These are phyloP conservation scores for Zangia roseola DNA, from an alignment of 768 basidiomycete genomes.

Conservation along the genomic window DNA sequence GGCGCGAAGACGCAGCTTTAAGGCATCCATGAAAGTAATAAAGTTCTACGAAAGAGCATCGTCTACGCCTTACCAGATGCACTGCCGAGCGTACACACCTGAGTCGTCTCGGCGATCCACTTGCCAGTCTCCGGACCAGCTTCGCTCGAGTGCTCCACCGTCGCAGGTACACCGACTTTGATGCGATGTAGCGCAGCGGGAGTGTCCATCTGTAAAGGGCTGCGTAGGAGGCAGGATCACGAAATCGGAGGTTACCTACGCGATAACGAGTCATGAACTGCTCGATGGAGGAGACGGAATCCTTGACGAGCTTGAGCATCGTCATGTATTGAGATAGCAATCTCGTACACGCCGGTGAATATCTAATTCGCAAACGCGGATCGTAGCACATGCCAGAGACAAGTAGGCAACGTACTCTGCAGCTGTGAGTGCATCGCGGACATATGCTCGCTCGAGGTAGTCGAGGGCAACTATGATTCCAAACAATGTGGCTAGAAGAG, in stretches of 20 bases:
- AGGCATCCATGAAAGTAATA: conserved; percentile 98
- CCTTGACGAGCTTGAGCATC: conserved; percentile 92
- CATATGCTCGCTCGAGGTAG: conserved; percentile 93
- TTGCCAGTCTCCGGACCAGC: conserved; percentile 92
- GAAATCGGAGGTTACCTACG: conserved; percentile 40
- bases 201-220: conserved; percentile 72
- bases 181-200: conserved; percentile 90
- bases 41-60: conserved; percentile 62
- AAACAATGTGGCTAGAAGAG: conserved; percentile 85
- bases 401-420: conserved; percentile 66
- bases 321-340: conserved; percentile 98
- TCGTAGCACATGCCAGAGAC: conserved; percentile 7
- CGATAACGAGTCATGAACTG: conserved; percentile 88
- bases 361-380: conserved; percentile 53
- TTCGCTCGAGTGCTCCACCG: conserved; percentile 92
- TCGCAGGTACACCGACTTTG: conserved; percentile 92
- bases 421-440: conserved; percentile 87
- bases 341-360: conserved; percentile 92
- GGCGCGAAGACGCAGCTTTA: conserved; percentile 89
- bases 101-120: conserved; percentile 97
- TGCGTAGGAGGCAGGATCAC: background rate
- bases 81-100: conserved; percentile 46
- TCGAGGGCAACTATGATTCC: conserved; percentile 90
- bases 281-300: conserved; percentile 82
- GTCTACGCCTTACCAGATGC: background rate